Conservation (phyloP, 2,329 filamentous ascomycete genomes). For the Xylogone sp. region DNA sequence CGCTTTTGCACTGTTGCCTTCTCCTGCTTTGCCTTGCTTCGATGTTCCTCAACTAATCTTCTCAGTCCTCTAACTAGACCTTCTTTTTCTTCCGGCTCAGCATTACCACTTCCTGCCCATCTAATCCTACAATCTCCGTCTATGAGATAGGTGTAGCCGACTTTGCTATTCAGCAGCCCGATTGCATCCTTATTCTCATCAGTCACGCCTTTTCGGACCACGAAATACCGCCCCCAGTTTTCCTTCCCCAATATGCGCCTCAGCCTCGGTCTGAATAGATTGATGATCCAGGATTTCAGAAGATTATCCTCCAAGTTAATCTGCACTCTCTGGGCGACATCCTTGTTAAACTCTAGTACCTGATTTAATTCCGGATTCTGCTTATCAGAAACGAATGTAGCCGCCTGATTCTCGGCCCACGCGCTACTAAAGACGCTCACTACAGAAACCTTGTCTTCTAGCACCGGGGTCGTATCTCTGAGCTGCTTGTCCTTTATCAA, state of each 20-base stretch:
- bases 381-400: conserved; percentile 63
- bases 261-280: conserved; percentile 51
- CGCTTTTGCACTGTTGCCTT: conserved; percentile 4
- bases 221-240: conserved; percentile 59
- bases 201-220: conserved; percentile 54
- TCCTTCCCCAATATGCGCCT: conserved; percentile 44
- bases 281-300: conserved; percentile 58
- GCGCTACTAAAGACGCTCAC: conserved; percentile 76
- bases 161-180: conserved; percentile 79
- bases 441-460: conserved; percentile 71
- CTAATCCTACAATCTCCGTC: conserved; percentile 85
- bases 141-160: conserved; percentile 82
- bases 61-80: conserved; percentile 62
- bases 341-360: conserved; percentile 50
- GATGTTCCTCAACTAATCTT: conserved; percentile 56
- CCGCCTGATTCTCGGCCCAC: conserved; percentile 82
- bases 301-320: conserved; percentile 85
- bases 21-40: conserved; percentile 29
- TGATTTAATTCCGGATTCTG: conserved; percentile 67
- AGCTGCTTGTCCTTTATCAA: conserved; percentile 53
- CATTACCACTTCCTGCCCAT: conserved; percentile 82
- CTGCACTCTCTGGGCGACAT: conserved; percentile 70
- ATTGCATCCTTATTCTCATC: conserved; percentile 60
- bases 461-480: conserved; percentile 69
- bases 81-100: conserved; percentile 62